Percentiles rank a stretch among this genome's conserved stretches.
phyloP scores from a whole-genome alignment of 2,329 filamentous ascomycete species.

The Alternaria sp. region DNA sequence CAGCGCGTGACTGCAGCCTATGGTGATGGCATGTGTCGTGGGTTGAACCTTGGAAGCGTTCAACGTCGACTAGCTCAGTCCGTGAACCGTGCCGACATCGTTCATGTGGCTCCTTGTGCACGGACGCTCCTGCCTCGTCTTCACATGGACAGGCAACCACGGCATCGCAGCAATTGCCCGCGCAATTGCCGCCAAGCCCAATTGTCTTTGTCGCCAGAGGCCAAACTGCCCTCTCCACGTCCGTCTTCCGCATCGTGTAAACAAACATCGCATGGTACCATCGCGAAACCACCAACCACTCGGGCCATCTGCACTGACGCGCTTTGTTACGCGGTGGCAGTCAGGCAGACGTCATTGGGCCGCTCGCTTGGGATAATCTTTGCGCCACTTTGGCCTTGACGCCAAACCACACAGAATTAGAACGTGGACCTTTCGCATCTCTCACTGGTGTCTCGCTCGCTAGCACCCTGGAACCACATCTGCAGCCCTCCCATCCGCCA shows the following conservation, averaged over 20 bases:
- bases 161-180: too few relatives aligned
- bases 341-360: constrained; percentile 38
- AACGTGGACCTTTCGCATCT: constrained; percentile 40
- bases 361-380: constrained; percentile 33
- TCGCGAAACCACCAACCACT: constrained; percentile 5
- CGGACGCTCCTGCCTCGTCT: constrained; percentile 18
- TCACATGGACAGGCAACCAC: constrained; percentile 12
- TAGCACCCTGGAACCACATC: constrained; percentile 15
- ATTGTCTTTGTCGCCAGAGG: neutral
- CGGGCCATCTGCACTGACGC: constrained; percentile 5
- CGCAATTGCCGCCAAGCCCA: constrained; percentile 6
- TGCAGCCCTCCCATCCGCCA: constrained; percentile 17
- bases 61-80: constrained; percentile 3
- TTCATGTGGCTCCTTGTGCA: constrained; percentile 10
- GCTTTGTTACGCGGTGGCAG: constrained; percentile 11
- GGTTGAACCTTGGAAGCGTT: constrained; percentile 6
- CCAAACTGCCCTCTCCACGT: neutral
- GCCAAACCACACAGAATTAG: constrained; percentile 35
- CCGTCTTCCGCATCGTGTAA: neutral
- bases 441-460: constrained; percentile 26
- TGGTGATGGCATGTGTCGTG: constrained; percentile 21
- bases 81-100: constrained; percentile 1
- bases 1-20: constrained; percentile 7
- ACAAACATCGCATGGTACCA: neutral
- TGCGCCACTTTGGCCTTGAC: constrained; percentile 30